Conservation (phyloP, 495 filamentous ascomycete genomes). For the Penicillium subrubescens region DNA sequence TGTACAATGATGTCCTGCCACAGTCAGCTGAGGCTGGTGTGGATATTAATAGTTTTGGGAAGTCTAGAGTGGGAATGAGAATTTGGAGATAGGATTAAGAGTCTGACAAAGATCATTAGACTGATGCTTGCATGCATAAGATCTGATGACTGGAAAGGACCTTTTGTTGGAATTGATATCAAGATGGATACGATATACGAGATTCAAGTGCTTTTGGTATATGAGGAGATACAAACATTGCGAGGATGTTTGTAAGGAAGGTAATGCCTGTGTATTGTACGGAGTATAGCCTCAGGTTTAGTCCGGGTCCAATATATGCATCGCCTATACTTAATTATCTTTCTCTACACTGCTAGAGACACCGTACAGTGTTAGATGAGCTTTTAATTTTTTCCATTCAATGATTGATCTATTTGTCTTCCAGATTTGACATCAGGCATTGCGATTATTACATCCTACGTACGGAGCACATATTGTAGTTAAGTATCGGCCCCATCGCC, state of each 20-base stretch:
- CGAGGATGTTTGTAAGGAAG: no score
- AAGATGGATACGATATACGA: not conserved
- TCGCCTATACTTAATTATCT: no score
- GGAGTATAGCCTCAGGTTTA: no score
- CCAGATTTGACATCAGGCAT: not conserved
- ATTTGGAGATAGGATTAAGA: not conserved
- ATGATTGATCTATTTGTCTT: not conserved
- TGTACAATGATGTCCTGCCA: not conserved
- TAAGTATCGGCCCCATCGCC: not conserved
- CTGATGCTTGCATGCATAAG: not conserved
- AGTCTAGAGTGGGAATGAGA: not conserved
- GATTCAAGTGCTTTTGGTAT: not conserved
- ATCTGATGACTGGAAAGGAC: not conserved
- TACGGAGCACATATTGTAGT: no score
- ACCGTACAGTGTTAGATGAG: not conserved
- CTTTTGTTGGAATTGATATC: not conserved
- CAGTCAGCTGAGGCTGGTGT: not conserved
- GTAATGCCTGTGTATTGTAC: no score
- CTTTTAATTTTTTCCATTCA: not conserved
- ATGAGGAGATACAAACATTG: no score
- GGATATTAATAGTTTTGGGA: not conserved
- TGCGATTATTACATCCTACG: no score
- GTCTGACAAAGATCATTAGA: not conserved
- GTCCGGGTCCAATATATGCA: no score
- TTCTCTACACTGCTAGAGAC: no score